Conservation (phyloP, 805 yeast species). For the Jamesozyma gamospora region DNA sequence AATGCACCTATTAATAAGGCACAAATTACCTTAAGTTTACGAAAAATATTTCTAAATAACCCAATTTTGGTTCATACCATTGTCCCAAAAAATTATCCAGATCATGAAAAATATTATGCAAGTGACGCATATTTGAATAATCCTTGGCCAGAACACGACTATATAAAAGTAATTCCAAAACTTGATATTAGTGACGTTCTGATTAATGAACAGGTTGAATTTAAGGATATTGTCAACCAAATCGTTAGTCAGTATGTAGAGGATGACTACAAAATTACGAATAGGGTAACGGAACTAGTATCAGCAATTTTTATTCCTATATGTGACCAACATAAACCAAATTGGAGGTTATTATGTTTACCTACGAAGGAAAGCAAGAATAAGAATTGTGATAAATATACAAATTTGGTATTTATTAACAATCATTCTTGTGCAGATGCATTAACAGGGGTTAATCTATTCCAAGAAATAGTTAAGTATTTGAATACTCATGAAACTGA, state of each 20-base stretch:
- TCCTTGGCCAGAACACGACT: conserved; percentile 19
- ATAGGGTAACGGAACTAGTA: conserved; percentile 9
- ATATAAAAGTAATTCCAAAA: conserved; percentile 12
- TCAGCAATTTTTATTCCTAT: conserved; percentile 12
- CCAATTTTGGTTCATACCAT: conserved; percentile 15
- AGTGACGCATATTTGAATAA: conserved; percentile 14
- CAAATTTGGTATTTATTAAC: conserved; percentile 13
- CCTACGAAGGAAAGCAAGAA: conserved; percentile 2
- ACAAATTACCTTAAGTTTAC: conserved; percentile 10
- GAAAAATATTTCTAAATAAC: conserved; percentile 12
- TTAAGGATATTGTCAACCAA: conserved; percentile 4
- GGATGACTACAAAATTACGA: conserved; percentile 9
- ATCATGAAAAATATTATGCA: conserved; percentile 11
- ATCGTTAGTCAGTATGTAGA: conserved; percentile 7
- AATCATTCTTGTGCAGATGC: conserved; percentile 23
- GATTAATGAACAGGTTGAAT: conserved; percentile 17
- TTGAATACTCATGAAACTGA: conserved; percentile 2
- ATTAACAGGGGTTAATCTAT: conserved; percentile 13
- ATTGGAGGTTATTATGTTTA: conserved; percentile 19
- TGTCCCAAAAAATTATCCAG: conserved; percentile 12
- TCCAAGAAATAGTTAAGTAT: conserved; percentile 12
- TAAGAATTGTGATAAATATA: background rate
- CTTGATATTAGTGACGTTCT: conserved; percentile 14
- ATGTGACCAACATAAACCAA: conserved; percentile 12
- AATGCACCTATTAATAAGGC: conserved; percentile 5